Percentiles rank a stretch among this genome's conserved stretches.
These are phyloP conservation scores for Coniosporium tulheliwenetii DNA, from an alignment of 2,329 filamentous ascomycete species.

Conservation along the genomic window DNA sequence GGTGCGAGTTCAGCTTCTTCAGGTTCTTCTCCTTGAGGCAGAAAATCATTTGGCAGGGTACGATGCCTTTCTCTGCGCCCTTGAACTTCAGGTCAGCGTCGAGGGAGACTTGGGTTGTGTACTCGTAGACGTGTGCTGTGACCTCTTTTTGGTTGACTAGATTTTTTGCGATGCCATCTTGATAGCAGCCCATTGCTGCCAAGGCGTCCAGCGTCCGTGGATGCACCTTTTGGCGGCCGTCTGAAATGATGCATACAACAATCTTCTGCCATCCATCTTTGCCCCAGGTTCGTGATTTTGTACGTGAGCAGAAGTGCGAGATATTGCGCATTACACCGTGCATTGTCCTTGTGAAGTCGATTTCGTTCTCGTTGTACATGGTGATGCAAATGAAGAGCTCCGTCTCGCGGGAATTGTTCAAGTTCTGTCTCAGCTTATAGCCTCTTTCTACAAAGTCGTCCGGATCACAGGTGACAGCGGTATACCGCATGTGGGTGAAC, in stretches of 20 bases:
- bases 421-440: slow-evolving; percentile 85
- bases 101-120: slow-evolving; percentile 93
- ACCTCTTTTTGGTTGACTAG: slow-evolving; percentile 92
- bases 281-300: slow-evolving; percentile 89
- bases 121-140: slow-evolving; percentile 94
- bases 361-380: slow-evolving; percentile 99
- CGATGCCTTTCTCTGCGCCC: slow-evolving; percentile 95
- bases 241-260: slow-evolving; percentile 90
- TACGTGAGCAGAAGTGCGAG: slow-evolving; percentile 84
- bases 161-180: slow-evolving; percentile 97
- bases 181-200: slow-evolving; percentile 94
- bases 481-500: slow-evolving; percentile 98
- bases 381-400: slow-evolving; percentile 94
- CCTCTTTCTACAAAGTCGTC: slow-evolving; percentile 81
- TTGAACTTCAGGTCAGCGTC: slow-evolving; percentile 97
- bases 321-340: slow-evolving; percentile 98
- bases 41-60: slow-evolving; percentile 96
- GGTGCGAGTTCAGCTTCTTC: slow-evolving; percentile 95
- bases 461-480: slow-evolving; percentile 93
- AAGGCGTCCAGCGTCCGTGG: slow-evolving; percentile 84
- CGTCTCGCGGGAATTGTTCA: slow-evolving; percentile 76
- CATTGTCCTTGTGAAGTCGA: slow-evolving; percentile 94
- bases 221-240: slow-evolving; percentile 87
- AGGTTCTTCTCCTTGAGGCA: slow-evolving; percentile 96
- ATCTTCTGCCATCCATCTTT: slow-evolving; percentile 98